Evolutionary conservation across 208 protist species (phyloP), one percentile per base, ranked within the genome.

Genomic region (Angomonas ambiguus): DNA sequence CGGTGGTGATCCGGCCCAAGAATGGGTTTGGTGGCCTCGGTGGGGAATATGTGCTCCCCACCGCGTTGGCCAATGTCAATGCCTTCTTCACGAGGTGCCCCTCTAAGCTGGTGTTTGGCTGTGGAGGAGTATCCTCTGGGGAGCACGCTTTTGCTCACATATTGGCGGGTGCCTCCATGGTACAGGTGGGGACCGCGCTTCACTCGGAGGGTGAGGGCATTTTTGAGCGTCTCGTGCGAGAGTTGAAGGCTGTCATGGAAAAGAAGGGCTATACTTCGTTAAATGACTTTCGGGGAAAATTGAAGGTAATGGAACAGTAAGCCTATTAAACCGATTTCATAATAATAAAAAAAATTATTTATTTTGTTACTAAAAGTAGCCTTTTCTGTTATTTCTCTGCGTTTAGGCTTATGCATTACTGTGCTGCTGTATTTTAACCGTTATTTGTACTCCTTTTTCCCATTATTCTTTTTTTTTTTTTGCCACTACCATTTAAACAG

Each of bases 21-120:
- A 62, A 92, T 20, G 90, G 90, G 11, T 96, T 93, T 65, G 90
- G 90, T 56, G 90, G 90, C 1, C 71, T 96, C 22, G 90, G 85
- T 18, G 90, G 90, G 1, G 78, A 71, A 41, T 93, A 92, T 71
- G 77, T 92, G 62, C 67, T 93, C 10, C 90, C 87, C n/a, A 96
- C 87, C 3, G 90, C 90, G 13, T 77, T 96, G n/a, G 90, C 90
- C 10, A 93, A 96, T 65, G 80, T 96, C 48, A 93, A 96, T 66
- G 85, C 86, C 5, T 92, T 92, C 66, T 91, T 90, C 71, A 85
- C 85, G 22, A 83, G 87, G 56, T 92, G 87, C 75, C 85, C 90
- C 0, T 71, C 69, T 0, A 96, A 93, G 71, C 56, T 87, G 10
- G 73, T 96, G 24, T 85, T 96, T 67, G 90, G 90, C 60, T 92